Base-by-base conservation (phyloP, 2,329 filamentous ascomycete genomes). In the Sarocladium oryzae region DNA sequence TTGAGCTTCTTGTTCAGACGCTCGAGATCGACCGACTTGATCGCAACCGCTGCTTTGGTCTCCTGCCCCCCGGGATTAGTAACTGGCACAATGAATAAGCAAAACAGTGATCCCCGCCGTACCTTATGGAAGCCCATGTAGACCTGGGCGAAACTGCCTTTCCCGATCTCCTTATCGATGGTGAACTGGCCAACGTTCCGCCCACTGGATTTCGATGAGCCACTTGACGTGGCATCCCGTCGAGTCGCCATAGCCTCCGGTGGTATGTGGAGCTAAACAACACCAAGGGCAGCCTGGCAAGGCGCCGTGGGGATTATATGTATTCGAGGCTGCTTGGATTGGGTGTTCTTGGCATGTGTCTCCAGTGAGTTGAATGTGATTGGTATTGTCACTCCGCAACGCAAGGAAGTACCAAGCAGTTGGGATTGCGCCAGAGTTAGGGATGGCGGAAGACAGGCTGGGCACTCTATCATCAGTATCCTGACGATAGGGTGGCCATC, bases 91-190 rank as follows among this genome's bases (percentile, higher is more conserved):
- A 23, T 52, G 37, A 51, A 28, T 43, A 33, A 51, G 18, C 33
- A 32, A 35, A 30, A 26, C 36, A n/a, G 50, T 36, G 38, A 52
- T 20, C 43, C n/a, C n/a, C 40, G 52, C 55, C 50, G 58, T 46
- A 95, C 90, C 72, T 86, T 86, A 71, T 95, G 88, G 60, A 84
- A 83, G 57, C 88, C 90, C 66, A 87, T 82, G 68, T 93, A 97
- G 58, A 99, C 93, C 59, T 90, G 90, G 58, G 93, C 93, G 75
- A 97, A 99, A 74, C 93, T 97, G 56, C 93, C 93, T 72, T 93
- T 93, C 56, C 93, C 93, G 66, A 97, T 96, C 72, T 96, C 89
- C 60, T 87, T 84, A 60, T 90, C 82, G 62, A 92, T 84, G 61
- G 81, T 79, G 69, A 95, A 96, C 63, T 86, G 83, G 58, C 90